Conservation (phyloP, 176 grass and related monocot species). For the Eragrostis curvula region DNA sequence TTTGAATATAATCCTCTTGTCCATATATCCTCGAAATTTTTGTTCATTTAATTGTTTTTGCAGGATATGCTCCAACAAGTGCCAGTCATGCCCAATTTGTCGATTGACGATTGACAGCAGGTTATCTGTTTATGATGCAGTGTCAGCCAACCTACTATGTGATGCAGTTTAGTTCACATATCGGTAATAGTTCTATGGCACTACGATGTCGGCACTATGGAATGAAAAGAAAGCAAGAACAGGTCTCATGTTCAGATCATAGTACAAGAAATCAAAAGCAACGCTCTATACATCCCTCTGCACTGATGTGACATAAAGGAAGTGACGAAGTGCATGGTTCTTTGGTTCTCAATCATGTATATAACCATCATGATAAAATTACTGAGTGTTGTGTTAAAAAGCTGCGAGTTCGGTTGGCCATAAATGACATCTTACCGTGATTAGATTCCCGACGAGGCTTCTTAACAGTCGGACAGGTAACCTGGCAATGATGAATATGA, state of each 20-base stretch:
- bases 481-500: not conserved
- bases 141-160: slow-evolving; percentile 13
- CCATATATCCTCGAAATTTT: not conserved
- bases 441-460: not conserved
- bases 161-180: slow-evolving; percentile 42
- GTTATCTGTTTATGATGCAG: slow-evolving; percentile 41
- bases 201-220: not conserved
- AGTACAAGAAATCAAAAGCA: slow-evolving; percentile 22
- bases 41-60: slow-evolving; percentile 15
- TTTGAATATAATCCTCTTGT: not conserved
- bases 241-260: not conserved
- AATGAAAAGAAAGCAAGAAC: slow-evolving; percentile 1
- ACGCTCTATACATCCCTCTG: not conserved
- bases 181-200: slow-evolving; percentile 2
- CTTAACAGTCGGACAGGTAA: not conserved
- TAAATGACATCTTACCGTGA: not conserved
- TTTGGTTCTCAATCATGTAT: slow-evolving; percentile 6
- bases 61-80: slow-evolving; percentile 59
- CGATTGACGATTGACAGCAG: slow-evolving; percentile 51
- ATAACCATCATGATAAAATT: not conserved
- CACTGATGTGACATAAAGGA: slow-evolving; percentile 1
- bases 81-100: slow-evolving; percentile 64
- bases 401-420: not conserved
- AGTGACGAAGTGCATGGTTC: not conserved
- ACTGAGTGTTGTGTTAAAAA: not conserved